Percentiles rank a stretch among this genome's conserved stretches.
phyloP scores from a whole-genome alignment of 768 basidiomycete genomes.

The Mycena albidolilacea region DNA sequence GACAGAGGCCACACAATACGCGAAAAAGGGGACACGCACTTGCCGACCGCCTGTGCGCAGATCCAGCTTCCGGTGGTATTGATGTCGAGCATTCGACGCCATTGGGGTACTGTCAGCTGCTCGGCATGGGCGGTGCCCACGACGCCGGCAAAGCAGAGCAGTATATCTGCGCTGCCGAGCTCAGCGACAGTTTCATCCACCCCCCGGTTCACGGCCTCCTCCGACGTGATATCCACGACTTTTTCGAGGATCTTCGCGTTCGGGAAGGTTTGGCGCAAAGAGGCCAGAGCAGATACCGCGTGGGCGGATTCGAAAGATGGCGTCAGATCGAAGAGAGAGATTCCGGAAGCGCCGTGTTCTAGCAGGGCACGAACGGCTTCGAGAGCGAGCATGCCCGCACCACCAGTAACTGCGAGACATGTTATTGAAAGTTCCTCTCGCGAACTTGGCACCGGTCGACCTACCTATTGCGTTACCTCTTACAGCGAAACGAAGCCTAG shows the following conservation, averaged over 20 bases:
- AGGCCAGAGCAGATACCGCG: conserved; percentile 37
- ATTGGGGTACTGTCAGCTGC: conserved; percentile 51
- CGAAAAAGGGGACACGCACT: conserved; percentile 42
- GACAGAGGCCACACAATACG: neutral
- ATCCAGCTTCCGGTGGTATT: conserved; percentile 63
- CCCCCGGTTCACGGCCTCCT: conserved; percentile 42
- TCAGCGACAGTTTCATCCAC: conserved; percentile 44
- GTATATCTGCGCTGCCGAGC: conserved; percentile 53
- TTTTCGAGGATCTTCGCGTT: conserved; percentile 49
- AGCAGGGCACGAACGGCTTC: conserved; percentile 57
- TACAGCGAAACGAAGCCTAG: conserved; percentile 53
- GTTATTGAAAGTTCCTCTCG: neutral
- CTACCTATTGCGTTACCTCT: conserved; percentile 59
- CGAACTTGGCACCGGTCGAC: conserved; percentile 20
- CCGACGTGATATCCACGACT: conserved; percentile 55
- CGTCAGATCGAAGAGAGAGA: conserved; percentile 50
- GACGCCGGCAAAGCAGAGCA: conserved; percentile 62
- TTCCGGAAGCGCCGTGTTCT: conserved; percentile 58
- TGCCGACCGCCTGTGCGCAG: conserved; percentile 59
- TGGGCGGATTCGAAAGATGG: conserved; percentile 44
- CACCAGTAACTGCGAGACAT: conserved; percentile 55
- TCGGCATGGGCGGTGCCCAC: conserved; percentile 52
- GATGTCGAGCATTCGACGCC: conserved; percentile 56
- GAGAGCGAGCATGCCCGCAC: conserved; percentile 57
- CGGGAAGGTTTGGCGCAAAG: conserved; percentile 49